Evolutionary conservation across 2,329 filamentous ascomycete species (phyloP).

Genomic region (Rachicladosporium sp.): DNA sequence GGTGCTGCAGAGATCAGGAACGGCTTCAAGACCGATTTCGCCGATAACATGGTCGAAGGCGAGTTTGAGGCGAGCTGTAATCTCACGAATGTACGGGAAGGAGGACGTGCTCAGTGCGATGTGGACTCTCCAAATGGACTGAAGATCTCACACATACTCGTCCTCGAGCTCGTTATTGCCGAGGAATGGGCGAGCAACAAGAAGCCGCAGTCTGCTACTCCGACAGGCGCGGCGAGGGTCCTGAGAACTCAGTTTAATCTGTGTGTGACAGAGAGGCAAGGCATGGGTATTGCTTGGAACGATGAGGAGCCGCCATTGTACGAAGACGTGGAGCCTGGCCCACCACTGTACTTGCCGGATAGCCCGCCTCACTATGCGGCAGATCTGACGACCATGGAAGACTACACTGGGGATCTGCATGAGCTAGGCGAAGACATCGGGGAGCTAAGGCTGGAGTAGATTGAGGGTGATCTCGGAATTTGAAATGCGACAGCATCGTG

Average conservation of each 20-base stretch:
- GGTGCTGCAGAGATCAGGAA: slow-evolving; percentile 70
- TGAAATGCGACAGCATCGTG: no score
- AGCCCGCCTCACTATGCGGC: slow-evolving; percentile 1
- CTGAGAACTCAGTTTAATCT: slow-evolving; percentile 84
- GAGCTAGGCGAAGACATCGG: slow-evolving; percentile 33
- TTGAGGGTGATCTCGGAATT: no score
- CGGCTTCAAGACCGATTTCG: slow-evolving; percentile 80
- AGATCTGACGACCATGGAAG: slow-evolving; percentile 25
- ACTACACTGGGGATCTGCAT: slow-evolving; percentile 30
- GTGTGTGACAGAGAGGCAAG: slow-evolving; percentile 67
- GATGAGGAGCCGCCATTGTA: slow-evolving; percentile 92
- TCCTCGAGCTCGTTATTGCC: slow-evolving; percentile 86
- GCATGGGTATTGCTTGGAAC: slow-evolving; percentile 90
- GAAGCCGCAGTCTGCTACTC: slow-evolving; percentile 61
- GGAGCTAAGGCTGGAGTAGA: background rate
- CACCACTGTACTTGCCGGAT: slow-evolving; percentile 43
- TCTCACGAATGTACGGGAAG: slow-evolving; percentile 29
- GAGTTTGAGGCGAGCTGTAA: slow-evolving; percentile 59
- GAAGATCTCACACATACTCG: slow-evolving; percentile 69
- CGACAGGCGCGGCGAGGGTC: slow-evolving; percentile 81
- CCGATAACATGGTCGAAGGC: slow-evolving; percentile 59
- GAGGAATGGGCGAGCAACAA: slow-evolving; percentile 69
- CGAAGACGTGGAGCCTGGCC: slow-evolving; percentile 79
- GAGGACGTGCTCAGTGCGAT: slow-evolving; percentile 58
- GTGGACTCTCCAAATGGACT: slow-evolving; percentile 62